Base-by-base conservation (phyloP, 805 yeast genomes). In the Tetrapisispora nanseiensis region DNA sequence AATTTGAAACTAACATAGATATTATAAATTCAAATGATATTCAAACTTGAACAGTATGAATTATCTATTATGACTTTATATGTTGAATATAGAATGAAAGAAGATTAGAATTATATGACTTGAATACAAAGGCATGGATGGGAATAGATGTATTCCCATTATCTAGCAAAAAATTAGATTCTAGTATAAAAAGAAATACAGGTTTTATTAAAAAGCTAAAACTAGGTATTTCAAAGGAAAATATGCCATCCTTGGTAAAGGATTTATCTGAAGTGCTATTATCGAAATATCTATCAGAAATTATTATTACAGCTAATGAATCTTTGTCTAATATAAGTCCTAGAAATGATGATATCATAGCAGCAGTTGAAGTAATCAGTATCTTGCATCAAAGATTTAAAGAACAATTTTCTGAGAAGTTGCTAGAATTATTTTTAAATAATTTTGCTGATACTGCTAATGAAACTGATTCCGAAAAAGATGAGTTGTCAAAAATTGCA, bases 121-220 rank as follows among this genome's bases (percentile, higher is more conserved):
- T 68, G 21, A 80, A 80, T 51, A 32, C 44, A 0, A 51, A 56
- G 41, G 80, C 82, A 2, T 78, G 85, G 83, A 56, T 60, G 28
- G 82, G 78, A 1, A 71, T 63, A 19, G 51, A 47, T 16, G 62
- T 62, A n/a, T 55, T 56, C 40, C 53, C 54, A n/a, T 33, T 54
- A 12, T 42, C 49, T 8, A 46, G 44, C 13, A 39, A 51, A 9
- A 74, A 72, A 46, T 59, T 78, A 9, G 95, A 87, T 56, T 68
- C 94, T 0, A 81, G 89, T 43, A 66, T 87, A 49, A 87, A 87
- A 67, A 84, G 81, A 58, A 85, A 89, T 56, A 76, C 86, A 3
- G 82, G 86, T 0, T 83, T 85, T 54, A 78, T 86, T 39, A 82
- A 80, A 56, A 82, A 81, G 51, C 56, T 87, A 40, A 72, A 79